phyloP scores from a whole-genome alignment of 352 stramenopile genomes.

The Globisporangium megalacanthum region DNA sequence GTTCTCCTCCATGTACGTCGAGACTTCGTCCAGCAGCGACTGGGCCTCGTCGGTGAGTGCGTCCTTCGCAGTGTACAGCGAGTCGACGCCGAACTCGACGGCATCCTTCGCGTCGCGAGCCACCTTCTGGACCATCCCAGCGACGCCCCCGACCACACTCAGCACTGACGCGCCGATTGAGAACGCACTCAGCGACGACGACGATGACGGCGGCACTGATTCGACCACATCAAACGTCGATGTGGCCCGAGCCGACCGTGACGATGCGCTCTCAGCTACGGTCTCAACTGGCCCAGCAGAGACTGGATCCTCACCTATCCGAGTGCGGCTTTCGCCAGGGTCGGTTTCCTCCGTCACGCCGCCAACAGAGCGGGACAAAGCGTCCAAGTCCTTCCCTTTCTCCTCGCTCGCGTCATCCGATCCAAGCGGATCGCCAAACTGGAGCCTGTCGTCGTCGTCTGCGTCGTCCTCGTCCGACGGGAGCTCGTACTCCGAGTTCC shows the following conservation, averaged over 20 bases:
- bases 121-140: constrained; percentile 63
- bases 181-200: constrained; percentile 35
- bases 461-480: constrained; percentile 52
- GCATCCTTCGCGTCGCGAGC: constrained; percentile 72
- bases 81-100: constrained; percentile 67
- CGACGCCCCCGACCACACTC: constrained; percentile 60
- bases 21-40: constrained; percentile 54
- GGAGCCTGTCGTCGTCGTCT: constrained; percentile 18
- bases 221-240: constrained; percentile 1
- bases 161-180: constrained; percentile 58
- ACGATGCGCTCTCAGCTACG: not conserved
- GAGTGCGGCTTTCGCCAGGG: not conserved
- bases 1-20: constrained; percentile 41
- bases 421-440: constrained; percentile 26
- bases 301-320: not conserved
- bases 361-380: not conserved
- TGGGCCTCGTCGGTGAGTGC: constrained; percentile 61
- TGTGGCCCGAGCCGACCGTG: constrained; percentile 13
- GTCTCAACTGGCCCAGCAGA: not conserved
- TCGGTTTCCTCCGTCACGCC: not conserved
- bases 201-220: constrained; percentile 19
- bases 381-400: not conserved
- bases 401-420: constrained; percentile 21
- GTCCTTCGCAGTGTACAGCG: constrained; percentile 68
- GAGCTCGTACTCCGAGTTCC: constrained; percentile 22